Evolutionary conservation across 306 rosid genomes (phyloP), one percentile per base, ranked within the genome.

Genomic region (Vigna reflexopilosa): DNA sequence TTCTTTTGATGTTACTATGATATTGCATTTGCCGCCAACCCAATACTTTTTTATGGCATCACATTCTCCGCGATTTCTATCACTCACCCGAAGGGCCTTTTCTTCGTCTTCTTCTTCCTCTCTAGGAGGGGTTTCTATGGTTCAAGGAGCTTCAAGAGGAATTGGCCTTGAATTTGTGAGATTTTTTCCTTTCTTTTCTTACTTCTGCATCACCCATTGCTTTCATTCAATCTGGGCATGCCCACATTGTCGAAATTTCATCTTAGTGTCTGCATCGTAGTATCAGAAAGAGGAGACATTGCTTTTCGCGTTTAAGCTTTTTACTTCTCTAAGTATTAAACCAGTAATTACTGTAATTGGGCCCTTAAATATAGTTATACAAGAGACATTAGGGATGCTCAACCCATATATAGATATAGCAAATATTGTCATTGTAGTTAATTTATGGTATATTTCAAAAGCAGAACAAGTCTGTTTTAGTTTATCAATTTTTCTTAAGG

Each of bases 141-240:
- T 87, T 55, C 90, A 87, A 77, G 90, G 88, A 84, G 90, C 90
- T 84, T 87, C 90, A 79, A 84, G 88, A 82, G 90, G 90, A 76
- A 87, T 87, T 12, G 90, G 90, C 69, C 86, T 87, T 48, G 86
- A 87, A 84, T 87, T 87, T 51, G 90, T 87, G 32, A 81, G 81
- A 16, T 75, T 76, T 50, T 65, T 70, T 14, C 2, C 11, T 67
- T 30, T 40, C 15, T 38, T 7, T 66, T 64, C 3, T 12, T 67
- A 6, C 19, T 63, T 71, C 14, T 42, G 24, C 15, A 20, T 50
- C 9, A 8, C 16, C 16, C 6, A 28, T 47, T 75, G 48, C 38
- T 70, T 55, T 42, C 32, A 36, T 70, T 7, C 56, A 16, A 34
- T 72, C 5, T 71, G 56, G 40, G 22, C 50, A 19, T 72, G 4